Conservation (phyloP, 495 filamentous ascomycete species). For the Xanthoparmelia taractica region DNA sequence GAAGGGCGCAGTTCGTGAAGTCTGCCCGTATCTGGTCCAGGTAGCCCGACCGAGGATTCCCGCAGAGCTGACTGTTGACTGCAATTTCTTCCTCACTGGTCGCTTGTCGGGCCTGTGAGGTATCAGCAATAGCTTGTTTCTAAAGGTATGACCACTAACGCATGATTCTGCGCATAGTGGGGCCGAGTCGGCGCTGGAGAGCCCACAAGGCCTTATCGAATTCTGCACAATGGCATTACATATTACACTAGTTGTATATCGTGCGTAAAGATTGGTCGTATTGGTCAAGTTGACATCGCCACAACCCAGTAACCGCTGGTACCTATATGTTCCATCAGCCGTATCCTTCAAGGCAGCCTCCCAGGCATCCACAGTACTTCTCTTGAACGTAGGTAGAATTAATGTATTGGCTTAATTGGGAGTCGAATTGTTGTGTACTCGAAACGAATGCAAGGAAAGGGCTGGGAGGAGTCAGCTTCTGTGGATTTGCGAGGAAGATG, state of each 20-base stretch:
- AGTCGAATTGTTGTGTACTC: slow-evolving; percentile 68
- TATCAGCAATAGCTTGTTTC: slow-evolving; percentile 26
- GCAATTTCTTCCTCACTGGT: slow-evolving; percentile 79
- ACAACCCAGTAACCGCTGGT: slow-evolving; percentile 73
- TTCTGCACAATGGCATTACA: slow-evolving; percentile 95
- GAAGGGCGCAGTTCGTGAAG: slow-evolving; percentile 81
- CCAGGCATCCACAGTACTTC: slow-evolving; percentile 51
- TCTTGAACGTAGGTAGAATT: slow-evolving; percentile 60
- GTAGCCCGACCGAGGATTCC: slow-evolving; percentile 52
- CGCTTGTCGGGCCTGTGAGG: slow-evolving; percentile 64
- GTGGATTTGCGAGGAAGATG: background rate
- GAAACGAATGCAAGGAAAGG: slow-evolving; percentile 82
- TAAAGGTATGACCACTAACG: slow-evolving; percentile 44
- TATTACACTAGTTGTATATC: slow-evolving; percentile 85
- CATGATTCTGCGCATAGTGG: slow-evolving; percentile 90
- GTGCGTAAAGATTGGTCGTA: slow-evolving; percentile 80
- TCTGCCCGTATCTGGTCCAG: slow-evolving; percentile 79
- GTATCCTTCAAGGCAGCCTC: slow-evolving; percentile 5
- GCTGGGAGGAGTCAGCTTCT: slow-evolving; percentile 43
- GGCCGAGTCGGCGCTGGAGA: slow-evolving; percentile 53
- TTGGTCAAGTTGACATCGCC: slow-evolving; percentile 67
- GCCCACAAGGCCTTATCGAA: slow-evolving; percentile 63
- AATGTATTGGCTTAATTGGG: slow-evolving; percentile 64
- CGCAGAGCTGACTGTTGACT: slow-evolving; percentile 65
- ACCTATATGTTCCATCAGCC: slow-evolving; percentile 43